Conservation (phyloP, 306 rosid genomes). For the Ochetophila trinervis region DNA sequence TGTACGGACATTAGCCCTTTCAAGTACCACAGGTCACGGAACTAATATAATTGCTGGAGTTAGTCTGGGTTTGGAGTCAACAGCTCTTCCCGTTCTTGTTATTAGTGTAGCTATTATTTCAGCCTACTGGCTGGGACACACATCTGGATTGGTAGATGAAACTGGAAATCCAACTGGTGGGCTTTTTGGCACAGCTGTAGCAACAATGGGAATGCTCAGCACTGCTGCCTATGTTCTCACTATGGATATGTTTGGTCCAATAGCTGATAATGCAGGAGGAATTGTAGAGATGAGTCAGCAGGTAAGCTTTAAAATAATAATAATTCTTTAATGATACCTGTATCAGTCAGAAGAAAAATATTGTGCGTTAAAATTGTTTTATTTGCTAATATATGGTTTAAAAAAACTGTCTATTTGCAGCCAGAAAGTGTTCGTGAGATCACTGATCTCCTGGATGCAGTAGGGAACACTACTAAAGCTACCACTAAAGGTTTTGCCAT, state of each 20-base stretch:
- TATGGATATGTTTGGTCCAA: conserved; percentile 99
- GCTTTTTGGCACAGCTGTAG: conserved; percentile 98
- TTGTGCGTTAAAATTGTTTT: background rate
- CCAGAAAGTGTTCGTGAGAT: conserved; percentile 98
- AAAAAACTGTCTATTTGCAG: conserved; percentile 39
- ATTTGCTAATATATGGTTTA: conserved; percentile 14
- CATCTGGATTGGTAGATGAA: conserved; percentile 83
- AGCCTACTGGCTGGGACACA: conserved; percentile 90
- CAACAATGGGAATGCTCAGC: conserved; percentile 99
- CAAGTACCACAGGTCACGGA: conserved; percentile 97
- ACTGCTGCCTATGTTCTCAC: conserved; percentile 99
- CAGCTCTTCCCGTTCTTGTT: conserved; percentile 97
- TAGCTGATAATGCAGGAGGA: conserved; percentile 99
- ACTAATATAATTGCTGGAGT: conserved; percentile 98
- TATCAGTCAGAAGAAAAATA: conserved; percentile 1
- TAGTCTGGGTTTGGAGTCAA: conserved; percentile 97
- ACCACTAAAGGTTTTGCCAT: conserved; percentile 99
- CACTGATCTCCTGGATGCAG: conserved; percentile 96
- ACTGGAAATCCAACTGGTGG: conserved; percentile 89
- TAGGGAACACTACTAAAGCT: conserved; percentile 97
- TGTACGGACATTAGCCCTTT: conserved; percentile 87
- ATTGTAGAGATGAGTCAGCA: conserved; percentile 99
- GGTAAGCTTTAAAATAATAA: conserved; percentile 44
- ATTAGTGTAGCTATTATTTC: conserved; percentile 85
- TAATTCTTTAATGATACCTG: conserved; percentile 9